Evolutionary conservation across 2,329 filamentous ascomycete genomes (phyloP).

Genomic region (Ophiocordyceps robertsii): DNA sequence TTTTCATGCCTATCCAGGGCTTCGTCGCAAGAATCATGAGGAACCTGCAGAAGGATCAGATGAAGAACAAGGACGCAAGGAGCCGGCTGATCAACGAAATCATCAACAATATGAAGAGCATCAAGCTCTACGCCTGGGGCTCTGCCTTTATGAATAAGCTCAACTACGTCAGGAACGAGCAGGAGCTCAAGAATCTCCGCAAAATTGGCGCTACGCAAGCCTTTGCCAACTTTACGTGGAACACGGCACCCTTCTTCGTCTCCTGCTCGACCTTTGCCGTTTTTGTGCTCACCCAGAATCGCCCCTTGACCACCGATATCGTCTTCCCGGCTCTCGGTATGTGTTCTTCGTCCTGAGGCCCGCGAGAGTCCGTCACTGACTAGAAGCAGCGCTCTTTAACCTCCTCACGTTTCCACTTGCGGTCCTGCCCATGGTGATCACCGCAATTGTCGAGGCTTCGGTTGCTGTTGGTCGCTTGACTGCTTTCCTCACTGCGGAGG

Average conservation of each 20-base stretch:
- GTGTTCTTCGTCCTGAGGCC: not conserved
- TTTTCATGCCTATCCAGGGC: constrained; percentile 96
- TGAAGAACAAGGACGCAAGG: constrained; percentile 97
- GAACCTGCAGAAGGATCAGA: constrained; percentile 84
- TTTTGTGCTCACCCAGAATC: constrained; percentile 73
- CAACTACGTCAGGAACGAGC: constrained; percentile 89
- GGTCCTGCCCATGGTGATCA: constrained; percentile 95
- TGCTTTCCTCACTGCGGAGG: constrained; percentile 73
- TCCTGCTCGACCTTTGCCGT: constrained; percentile 94
- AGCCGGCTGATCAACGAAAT: constrained; percentile 95
- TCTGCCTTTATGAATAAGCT: constrained; percentile 95
- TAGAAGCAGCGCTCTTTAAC: constrained; percentile 75
- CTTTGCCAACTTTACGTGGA: constrained; percentile 96
- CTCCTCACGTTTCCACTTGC: constrained; percentile 88
- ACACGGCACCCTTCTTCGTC: constrained; percentile 90
- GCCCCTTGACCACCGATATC: constrained; percentile 80
- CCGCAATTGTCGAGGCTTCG: constrained; percentile 86
- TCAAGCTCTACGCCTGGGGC: constrained; percentile 97
- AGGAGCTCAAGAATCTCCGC: constrained; percentile 85
- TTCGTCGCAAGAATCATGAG: constrained; percentile 89
- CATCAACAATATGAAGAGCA: constrained; percentile 98
- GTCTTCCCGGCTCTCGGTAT: constrained; percentile 70
- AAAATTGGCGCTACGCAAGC: constrained; percentile 93
- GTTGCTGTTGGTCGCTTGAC: constrained; percentile 82
- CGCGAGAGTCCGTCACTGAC: not conserved